Evolutionary conservation across 768 basidiomycete genomes (phyloP), one percentile per base, ranked within the genome.

Genomic region (Trametes maxima): DNA sequence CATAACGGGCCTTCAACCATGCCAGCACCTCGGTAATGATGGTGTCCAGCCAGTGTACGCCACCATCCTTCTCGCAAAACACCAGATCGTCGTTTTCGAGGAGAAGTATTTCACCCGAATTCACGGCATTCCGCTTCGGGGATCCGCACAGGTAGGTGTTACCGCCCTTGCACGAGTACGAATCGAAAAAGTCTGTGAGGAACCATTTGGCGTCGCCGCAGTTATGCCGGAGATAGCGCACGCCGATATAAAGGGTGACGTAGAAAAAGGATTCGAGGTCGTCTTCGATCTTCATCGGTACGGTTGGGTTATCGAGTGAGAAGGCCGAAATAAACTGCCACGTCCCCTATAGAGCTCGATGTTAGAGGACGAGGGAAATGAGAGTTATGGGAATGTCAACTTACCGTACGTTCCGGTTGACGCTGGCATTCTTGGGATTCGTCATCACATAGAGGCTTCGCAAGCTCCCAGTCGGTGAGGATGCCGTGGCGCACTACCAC

Each of bases 211-310:
- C 46, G 2, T 50, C 17, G 1, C 2, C 6, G 28, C 28, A 50
- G 48, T 22, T 50, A 21, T 42, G 37, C 1, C 40, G 40, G 1
- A 60, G 37, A 28, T 50, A 60, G 13, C 53, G 48, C 14, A 60
- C 24, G 28, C 35, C 53, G 54, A 22, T 19, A 21, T 47, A 54
- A 14, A 42, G 7, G 14, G 49, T 5, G 56, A 64, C 53, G 43
- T 69, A 57, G 36, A 69, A 35, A 49, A 69, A 63, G 1, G 65
- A 56, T 36, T 69, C 68, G 19, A 69, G 47, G 28, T 69, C 68
- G 49, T 69, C 68, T 5, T 54, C 45, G 0, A 65, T 21, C 35
- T 53, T 44, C 14, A 50, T 24, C 6, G 54, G 48, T 22, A 59
- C 52, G 48, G 36, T 22, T 2, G 63, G 65, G 17, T 62, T 47